Evolutionary conservation across 345 rosid species (phyloP).

Genomic region (Eucalyptus marginata): DNA sequence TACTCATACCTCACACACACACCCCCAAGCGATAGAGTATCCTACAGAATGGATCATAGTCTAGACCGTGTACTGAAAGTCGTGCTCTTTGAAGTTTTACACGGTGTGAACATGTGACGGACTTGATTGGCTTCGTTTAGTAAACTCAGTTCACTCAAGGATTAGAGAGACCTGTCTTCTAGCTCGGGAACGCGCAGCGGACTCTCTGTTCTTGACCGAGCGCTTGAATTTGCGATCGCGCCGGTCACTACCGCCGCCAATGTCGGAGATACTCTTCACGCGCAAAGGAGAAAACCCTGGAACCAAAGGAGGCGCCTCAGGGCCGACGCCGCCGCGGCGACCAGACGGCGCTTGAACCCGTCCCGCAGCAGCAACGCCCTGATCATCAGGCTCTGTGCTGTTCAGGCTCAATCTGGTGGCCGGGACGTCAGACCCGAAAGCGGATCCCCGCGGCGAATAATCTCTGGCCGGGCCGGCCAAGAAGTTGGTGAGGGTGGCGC

Average conservation of each 20-base stretch:
- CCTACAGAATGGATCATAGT: not conserved
- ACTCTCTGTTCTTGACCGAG: conserved; percentile 53
- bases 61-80: not conserved
- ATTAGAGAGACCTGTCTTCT: conserved; percentile 32
- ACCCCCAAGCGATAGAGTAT: not conserved
- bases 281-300: not conserved
- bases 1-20: not conserved
- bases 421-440: not conserved
- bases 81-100: not conserved
- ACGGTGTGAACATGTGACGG: not conserved
- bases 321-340: not conserved
- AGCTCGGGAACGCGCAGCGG: conserved; percentile 57
- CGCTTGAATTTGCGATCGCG: conserved; percentile 27
- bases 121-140: not conserved
- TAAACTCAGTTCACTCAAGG: not conserved
- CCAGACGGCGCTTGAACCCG: not conserved
- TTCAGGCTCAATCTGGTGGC: not conserved
- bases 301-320: not conserved
- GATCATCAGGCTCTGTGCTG: not conserved
- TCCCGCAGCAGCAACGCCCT: not conserved
- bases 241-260: not conserved
- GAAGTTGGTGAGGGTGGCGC: conserved; percentile 11
- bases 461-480: conserved; percentile 3
- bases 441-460: not conserved
- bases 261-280: conserved; percentile 6